phyloP scores from a whole-genome alignment of 768 basidiomycete species.

The Mycena metata region DNA sequence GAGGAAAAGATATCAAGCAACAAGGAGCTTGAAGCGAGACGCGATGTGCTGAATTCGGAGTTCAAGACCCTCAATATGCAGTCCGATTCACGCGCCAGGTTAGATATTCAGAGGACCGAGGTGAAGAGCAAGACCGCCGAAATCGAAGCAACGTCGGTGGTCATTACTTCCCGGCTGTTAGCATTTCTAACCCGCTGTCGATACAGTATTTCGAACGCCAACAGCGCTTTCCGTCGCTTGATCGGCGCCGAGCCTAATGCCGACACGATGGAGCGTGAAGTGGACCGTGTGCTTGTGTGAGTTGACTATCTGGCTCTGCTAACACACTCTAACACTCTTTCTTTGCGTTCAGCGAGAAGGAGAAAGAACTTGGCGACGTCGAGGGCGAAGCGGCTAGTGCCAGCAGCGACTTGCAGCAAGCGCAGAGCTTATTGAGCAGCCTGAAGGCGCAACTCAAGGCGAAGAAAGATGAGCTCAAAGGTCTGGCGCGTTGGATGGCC shows the following conservation, averaged over 20 bases:
- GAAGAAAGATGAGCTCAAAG: constrained; percentile 73
- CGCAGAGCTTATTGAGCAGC: constrained; percentile 73
- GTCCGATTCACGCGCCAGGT: constrained; percentile 82
- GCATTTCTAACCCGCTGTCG: constrained; percentile 22
- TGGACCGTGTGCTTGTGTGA: constrained; percentile 71
- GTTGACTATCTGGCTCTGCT: constrained; percentile 40
- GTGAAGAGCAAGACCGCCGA: constrained; percentile 74
- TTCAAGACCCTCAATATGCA: constrained; percentile 80
- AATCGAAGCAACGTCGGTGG: constrained; percentile 74
- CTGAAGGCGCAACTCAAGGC: constrained; percentile 70
- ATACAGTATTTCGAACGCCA: constrained; percentile 72
- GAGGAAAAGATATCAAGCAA: constrained; percentile 65
- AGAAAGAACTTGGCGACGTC: constrained; percentile 67
- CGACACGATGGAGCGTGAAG: constrained; percentile 81
- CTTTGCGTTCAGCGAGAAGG: constrained; percentile 68
- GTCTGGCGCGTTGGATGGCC: constrained; percentile 53
- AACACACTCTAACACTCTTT: constrained; percentile 2
- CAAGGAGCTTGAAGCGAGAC: constrained; percentile 74
- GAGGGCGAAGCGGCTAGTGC: constrained; percentile 60
- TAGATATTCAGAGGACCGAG: constrained; percentile 82
- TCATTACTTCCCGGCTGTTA: background rate
- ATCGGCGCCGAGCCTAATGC: constrained; percentile 70
- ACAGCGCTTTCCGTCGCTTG: constrained; percentile 73
- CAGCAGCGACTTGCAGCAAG: constrained; percentile 71
- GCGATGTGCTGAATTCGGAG: constrained; percentile 80